A percentile compares a stretch with the other conserved stretches of the same genome.
These are phyloP conservation scores for Aspergillus hancockii DNA, from an alignment of 495 filamentous ascomycete genomes.

Conservation along the genomic window DNA sequence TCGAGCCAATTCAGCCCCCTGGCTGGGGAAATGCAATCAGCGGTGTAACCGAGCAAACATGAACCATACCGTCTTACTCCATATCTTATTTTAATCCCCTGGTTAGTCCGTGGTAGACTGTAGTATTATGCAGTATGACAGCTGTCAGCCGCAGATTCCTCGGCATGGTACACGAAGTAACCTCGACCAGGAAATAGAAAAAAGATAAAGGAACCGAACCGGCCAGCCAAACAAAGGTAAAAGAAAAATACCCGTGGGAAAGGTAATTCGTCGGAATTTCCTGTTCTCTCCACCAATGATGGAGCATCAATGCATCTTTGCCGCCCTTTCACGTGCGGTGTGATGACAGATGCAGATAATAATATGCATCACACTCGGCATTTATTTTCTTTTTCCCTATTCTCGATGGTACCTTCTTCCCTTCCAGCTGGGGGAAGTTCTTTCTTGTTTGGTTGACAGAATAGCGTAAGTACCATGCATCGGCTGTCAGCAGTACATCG, in stretches of 20 bases:
- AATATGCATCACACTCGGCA: conserved; percentile 2
- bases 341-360: background rate
- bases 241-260: background rate
- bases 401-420: background rate
- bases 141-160: conserved; percentile 4
- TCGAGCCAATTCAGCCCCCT: background rate
- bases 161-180: background rate
- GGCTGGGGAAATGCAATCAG: background rate
- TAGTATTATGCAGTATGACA: background rate
- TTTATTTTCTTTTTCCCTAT: background rate
- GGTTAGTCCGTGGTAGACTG: background rate
- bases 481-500: too few species aligned
- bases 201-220: background rate
- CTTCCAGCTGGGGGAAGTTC: background rate
- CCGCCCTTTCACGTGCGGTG: background rate
- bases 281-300: background rate
- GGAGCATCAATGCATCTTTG: background rate
- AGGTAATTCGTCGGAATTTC: background rate
- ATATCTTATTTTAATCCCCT: background rate
- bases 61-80: background rate
- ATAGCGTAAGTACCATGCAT: too few species aligned
- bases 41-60: conserved; percentile 1
- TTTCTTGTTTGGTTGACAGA: background rate
- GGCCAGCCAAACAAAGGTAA: background rate
- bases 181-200: background rate